Conservation (phyloP, 345 rosid genomes). For the Gossypium anomalum region DNA sequence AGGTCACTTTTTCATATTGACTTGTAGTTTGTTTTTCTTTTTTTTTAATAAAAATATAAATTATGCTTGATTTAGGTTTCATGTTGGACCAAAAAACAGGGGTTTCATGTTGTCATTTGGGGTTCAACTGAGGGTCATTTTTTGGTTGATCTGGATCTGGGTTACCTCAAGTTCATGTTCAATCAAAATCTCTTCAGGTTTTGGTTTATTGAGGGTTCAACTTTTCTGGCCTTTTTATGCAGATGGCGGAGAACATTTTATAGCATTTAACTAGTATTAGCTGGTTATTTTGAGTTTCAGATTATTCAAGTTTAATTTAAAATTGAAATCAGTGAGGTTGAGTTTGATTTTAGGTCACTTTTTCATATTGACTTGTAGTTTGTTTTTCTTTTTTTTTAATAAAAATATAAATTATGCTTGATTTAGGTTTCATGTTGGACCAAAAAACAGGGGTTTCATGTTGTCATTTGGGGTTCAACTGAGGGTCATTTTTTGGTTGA, state of each 20-base stretch:
- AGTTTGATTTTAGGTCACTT: neutral
- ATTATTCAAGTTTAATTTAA: neutral
- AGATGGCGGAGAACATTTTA: neutral
- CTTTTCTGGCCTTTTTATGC: neutral
- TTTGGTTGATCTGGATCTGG: neutral
- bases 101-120: neutral
- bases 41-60: neutral
- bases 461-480: neutral
- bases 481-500: neutral
- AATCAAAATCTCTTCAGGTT: neutral
- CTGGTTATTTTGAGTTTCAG: neutral
- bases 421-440: neutral
- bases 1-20: neutral
- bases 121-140: neutral
- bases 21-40: neutral
- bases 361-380: neutral
- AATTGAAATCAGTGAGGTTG: neutral
- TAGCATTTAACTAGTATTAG: neutral
- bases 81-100: neutral
- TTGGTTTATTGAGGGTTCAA: neutral
- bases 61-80: neutral
- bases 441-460: neutral
- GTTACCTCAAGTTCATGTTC: neutral
- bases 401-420: neutral
- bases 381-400: neutral